phyloP scores from a whole-genome alignment of 2,329 filamentous ascomycete genomes.

The Fusarium clavum region DNA sequence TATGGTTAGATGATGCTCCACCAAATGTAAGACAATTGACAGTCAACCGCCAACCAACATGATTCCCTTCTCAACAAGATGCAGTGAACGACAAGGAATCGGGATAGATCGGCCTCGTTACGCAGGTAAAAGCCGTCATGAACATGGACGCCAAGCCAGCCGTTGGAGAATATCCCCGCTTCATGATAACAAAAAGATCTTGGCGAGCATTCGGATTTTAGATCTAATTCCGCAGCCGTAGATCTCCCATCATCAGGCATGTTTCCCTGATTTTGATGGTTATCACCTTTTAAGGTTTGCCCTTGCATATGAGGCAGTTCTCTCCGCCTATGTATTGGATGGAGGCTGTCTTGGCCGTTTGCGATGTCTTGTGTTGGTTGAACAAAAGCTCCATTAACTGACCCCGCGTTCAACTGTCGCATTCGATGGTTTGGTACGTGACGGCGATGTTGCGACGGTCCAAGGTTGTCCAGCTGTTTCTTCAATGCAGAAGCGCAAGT shows the following conservation, averaged over 20 bases:
- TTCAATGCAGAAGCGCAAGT: no score
- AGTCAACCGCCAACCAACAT: background rate
- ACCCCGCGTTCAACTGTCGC: accelerated
- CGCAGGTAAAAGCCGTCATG: background rate
- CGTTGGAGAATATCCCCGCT: background rate
- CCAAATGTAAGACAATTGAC: background rate
- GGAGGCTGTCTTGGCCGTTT: accelerated
- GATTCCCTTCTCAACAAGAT: background rate
- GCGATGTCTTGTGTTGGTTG: background rate
- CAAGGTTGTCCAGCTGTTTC: no score
- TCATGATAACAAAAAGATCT: background rate
- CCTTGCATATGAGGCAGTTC: background rate
- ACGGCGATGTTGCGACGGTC: no score
- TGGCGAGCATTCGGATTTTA: background rate
- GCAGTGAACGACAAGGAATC: background rate
- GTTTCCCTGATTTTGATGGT: no score
- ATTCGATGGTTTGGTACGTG: accelerated
- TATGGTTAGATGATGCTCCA: background rate
- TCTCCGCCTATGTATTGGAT: accelerated
- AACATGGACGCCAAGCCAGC: background rate
- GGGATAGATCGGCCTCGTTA: background rate
- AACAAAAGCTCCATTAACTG: accelerated
- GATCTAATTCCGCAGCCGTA: background rate
- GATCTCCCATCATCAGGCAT: background rate
- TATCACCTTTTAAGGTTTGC: background rate